phyloP scores from a whole-genome alignment of 768 basidiomycete genomes.

The Russula griseocarnosa region DNA sequence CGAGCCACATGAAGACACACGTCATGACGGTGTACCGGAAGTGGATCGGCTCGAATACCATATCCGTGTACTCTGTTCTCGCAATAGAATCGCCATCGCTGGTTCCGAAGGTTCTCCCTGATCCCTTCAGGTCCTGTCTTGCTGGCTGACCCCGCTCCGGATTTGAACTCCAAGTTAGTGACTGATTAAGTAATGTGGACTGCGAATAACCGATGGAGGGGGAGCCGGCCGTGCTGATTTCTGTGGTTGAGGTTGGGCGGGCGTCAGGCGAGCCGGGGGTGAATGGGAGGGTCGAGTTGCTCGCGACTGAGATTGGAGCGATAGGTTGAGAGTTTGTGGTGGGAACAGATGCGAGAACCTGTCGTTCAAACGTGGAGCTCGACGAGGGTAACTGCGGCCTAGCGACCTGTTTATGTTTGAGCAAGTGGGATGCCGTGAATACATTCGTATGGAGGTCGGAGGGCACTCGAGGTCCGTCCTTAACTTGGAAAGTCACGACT shows the following conservation, averaged over 20 bases:
- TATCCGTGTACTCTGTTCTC: constrained; percentile 9
- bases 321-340: not conserved
- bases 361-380: not conserved
- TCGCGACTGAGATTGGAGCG: not conserved
- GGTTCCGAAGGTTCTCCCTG: not conserved
- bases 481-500: too few relatives aligned
- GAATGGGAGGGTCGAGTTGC: not conserved
- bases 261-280: not conserved
- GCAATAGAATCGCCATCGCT: not conserved
- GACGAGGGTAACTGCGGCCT: not conserved
- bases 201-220: not conserved
- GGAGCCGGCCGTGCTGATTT: not conserved
- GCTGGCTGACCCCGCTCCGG: not conserved
- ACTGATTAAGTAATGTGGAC: too few relatives aligned
- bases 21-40: not conserved
- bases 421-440: not conserved
- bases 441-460: too few relatives aligned
- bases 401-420: not conserved
- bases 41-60: constrained; percentile 17
- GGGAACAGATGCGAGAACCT: not conserved
- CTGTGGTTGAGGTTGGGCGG: not conserved
- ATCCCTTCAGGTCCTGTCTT: not conserved
- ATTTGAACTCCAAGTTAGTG: not conserved
- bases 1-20: constrained; percentile 18
- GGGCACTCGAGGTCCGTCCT: too few relatives aligned